phyloP scores from a whole-genome alignment of 495 filamentous ascomycete species.

The Neurospora cerealis region DNA sequence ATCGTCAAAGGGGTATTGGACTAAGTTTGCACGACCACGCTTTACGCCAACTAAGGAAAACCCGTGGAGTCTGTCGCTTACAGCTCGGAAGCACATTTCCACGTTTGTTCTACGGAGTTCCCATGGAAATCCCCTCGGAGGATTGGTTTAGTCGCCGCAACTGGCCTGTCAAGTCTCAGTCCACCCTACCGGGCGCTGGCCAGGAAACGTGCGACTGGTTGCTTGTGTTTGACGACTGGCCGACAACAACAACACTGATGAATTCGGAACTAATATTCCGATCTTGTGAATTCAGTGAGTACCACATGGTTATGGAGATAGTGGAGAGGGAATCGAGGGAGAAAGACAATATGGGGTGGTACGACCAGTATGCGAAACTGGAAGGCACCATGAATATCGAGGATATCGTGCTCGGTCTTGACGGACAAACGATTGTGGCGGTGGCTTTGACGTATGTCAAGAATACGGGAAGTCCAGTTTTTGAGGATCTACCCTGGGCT shows the following conservation, averaged over 20 bases:
- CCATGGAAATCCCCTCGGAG: slow-evolving; percentile 33
- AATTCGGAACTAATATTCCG: slow-evolving; percentile 33
- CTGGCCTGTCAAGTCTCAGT: slow-evolving; percentile 42
- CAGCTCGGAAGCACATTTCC: slow-evolving; percentile 55
- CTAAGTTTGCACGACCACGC: slow-evolving; percentile 47
- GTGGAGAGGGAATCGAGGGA: slow-evolving; percentile 35
- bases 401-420: slow-evolving; percentile 40
- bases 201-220: slow-evolving; percentile 47
- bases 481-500: slow-evolving; percentile 51
- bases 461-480: slow-evolving; percentile 39
- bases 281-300: slow-evolving; percentile 41
- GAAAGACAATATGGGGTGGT: slow-evolving; percentile 42
- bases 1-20: slow-evolving; percentile 45
- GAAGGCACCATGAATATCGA: slow-evolving; percentile 33
- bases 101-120: slow-evolving; percentile 48
- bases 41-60: slow-evolving; percentile 39
- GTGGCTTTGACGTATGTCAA: slow-evolving; percentile 46
- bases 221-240: slow-evolving; percentile 44
- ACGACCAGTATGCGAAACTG: slow-evolving; percentile 43
- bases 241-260: slow-evolving; percentile 23
- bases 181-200: slow-evolving; percentile 26
- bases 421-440: slow-evolving; percentile 39
- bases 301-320: slow-evolving; percentile 42
- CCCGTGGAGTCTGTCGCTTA: slow-evolving; percentile 42
- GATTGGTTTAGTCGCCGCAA: slow-evolving; percentile 49